Conservation (phyloP, 2,329 filamentous ascomycete genomes). For the Tolypocladium ophioglossoides region DNA sequence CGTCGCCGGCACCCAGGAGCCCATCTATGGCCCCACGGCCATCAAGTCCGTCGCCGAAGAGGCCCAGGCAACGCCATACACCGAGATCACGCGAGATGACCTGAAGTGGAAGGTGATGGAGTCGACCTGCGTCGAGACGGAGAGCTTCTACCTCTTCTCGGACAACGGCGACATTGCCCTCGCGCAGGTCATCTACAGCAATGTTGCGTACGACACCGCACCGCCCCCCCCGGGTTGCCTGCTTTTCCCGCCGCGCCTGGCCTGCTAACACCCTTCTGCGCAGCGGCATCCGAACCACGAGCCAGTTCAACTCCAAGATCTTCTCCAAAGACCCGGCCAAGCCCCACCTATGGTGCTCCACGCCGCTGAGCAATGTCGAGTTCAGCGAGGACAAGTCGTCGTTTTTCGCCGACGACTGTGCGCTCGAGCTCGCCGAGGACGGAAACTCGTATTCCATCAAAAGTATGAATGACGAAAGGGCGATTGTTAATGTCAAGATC, state of each 20-base stretch:
- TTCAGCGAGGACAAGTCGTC: conserved; percentile 76
- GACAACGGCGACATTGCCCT: conserved; percentile 69
- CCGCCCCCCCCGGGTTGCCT: background rate
- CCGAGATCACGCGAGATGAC: conserved; percentile 66
- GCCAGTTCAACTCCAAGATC: conserved; percentile 91
- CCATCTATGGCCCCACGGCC: conserved; percentile 83
- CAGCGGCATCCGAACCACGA: conserved; percentile 81
- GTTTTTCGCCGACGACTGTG: conserved; percentile 80
- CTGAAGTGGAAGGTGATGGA: conserved; percentile 75
- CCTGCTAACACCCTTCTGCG: conserved; percentile 12
- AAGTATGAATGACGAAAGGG: conserved; percentile 70
- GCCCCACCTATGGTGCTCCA: conserved; percentile 74
- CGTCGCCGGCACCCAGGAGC: conserved; percentile 92
- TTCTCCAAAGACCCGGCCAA: conserved; percentile 66
- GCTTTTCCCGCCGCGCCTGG: background rate
- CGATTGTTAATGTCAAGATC: conserved; percentile 78
- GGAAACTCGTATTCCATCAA: conserved; percentile 80
- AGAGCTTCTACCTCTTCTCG: conserved; percentile 83
- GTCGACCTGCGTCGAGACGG: conserved; percentile 84
- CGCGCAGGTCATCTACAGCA: conserved; percentile 93
- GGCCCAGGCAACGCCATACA: conserved; percentile 66
- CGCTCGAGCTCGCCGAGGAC: conserved; percentile 77
- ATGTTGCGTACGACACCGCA: conserved; percentile 62
- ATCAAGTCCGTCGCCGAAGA: conserved; percentile 80
- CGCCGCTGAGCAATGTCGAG: conserved; percentile 64